phyloP scores from a whole-genome alignment of 495 filamentous ascomycete genomes.

The Pyronema omphalodes region DNA sequence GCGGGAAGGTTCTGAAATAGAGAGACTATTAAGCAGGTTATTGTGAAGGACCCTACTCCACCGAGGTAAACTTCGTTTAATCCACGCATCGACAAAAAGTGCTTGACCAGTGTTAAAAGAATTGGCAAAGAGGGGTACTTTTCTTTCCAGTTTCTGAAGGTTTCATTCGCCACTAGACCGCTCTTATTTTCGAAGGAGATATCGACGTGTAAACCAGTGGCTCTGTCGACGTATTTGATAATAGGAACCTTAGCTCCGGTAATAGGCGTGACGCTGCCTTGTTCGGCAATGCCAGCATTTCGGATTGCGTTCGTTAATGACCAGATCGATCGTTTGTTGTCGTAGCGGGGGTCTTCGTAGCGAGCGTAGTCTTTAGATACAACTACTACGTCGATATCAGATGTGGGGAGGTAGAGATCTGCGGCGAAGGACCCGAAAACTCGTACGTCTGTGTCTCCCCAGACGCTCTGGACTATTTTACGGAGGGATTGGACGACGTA shows the following conservation, averaged over 20 bases:
- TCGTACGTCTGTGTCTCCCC: constrained; percentile 39
- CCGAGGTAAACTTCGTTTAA: constrained; percentile 80
- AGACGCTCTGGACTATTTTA: constrained; percentile 32
- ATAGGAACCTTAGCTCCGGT: constrained; percentile 67
- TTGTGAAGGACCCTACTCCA: constrained; percentile 84
- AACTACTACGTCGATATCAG: constrained; percentile 85
- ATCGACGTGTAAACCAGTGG: constrained; percentile 63
- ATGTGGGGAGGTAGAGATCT: constrained; percentile 74
- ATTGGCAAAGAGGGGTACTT: constrained; percentile 67
- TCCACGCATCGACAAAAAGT: constrained; percentile 70
- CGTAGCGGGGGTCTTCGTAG: constrained; percentile 25
- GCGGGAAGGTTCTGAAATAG: constrained; percentile 62
- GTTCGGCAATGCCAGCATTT: constrained; percentile 30
- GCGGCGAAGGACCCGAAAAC: constrained; percentile 85
- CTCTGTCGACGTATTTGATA: constrained; percentile 65
- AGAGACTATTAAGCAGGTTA: constrained; percentile 82
- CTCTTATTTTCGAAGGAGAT: constrained; percentile 84
- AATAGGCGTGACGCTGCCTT: constrained; percentile 43
- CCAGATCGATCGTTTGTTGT: constrained; percentile 26
- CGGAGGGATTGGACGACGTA: constrained; percentile 51
- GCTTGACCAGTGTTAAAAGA: constrained; percentile 73
- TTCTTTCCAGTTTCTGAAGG: constrained; percentile 58
- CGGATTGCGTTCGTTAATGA: constrained; percentile 35
- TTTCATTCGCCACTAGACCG: constrained; percentile 57
- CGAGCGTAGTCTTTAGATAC: constrained; percentile 44